Evolutionary conservation across 176 grass and related monocot genomes (phyloP).

Genomic region (Lolium rigidum): DNA sequence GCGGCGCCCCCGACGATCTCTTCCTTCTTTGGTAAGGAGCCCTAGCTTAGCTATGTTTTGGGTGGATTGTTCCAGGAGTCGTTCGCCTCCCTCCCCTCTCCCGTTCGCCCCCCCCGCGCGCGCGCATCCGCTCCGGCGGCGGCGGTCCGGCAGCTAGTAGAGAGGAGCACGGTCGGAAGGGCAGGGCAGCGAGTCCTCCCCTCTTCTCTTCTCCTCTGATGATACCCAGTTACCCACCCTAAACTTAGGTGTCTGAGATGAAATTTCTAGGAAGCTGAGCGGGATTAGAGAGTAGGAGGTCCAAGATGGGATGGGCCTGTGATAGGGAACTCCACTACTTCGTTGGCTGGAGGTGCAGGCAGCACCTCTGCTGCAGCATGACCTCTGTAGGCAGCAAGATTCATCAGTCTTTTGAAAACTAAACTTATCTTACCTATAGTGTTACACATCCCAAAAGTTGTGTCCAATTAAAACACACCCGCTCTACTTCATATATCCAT

Average conservation of each 20-base stretch:
- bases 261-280: neutral
- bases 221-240: neutral
- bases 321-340: neutral
- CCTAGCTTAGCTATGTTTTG: neutral
- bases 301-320: neutral
- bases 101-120: too few relatives aligned
- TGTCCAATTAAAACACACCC: neutral
- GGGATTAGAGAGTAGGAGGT: neutral
- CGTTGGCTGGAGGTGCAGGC: neutral
- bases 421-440: too few relatives aligned
- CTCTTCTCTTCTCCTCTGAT: neutral
- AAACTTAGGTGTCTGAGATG: neutral
- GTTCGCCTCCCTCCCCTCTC: neutral
- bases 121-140: too few relatives aligned
- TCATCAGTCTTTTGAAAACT: too few relatives aligned
- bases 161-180: neutral
- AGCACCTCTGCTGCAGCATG: neutral
- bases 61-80: neutral
- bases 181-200: neutral
- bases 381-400: neutral
- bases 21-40: neutral
- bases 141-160: neutral
- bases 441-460: neutral
- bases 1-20: neutral
- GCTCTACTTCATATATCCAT: neutral